Conservation (phyloP, 202 grass and related monocot genomes). For the Setaria viridis region DNA sequence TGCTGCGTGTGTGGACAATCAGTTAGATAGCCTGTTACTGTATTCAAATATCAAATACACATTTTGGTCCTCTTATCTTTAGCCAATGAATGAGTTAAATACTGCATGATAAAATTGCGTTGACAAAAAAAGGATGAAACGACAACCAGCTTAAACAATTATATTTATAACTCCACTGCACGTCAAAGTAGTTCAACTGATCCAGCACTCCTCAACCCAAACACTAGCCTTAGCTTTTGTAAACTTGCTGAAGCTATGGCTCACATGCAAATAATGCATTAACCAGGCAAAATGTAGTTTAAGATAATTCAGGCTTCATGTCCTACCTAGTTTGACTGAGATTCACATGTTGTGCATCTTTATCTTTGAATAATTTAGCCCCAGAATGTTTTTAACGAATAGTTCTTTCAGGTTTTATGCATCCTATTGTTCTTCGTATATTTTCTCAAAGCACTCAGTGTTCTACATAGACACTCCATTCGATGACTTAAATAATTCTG, state of each 20-base stretch:
- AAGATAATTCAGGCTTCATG: not conserved
- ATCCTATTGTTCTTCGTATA: slow-evolving; percentile 11
- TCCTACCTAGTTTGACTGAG: not conserved
- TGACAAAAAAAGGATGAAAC: not conserved
- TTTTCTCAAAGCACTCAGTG: not conserved
- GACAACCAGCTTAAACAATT: not conserved
- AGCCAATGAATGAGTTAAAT: slow-evolving; percentile 31
- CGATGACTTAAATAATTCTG: slow-evolving; percentile 12
- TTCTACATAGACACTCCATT: slow-evolving; percentile 2
- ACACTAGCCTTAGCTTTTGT: not conserved
- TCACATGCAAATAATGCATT: slow-evolving; percentile 25
- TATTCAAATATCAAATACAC: not conserved
- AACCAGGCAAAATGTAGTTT: not conserved
- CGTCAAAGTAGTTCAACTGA: not conserved
- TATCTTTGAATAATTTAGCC: slow-evolving; percentile 6
- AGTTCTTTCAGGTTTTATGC: slow-evolving; percentile 1
- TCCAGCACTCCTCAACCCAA: slow-evolving; percentile 8
- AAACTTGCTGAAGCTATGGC: not conserved
- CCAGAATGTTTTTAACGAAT: not conserved
- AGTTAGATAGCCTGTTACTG: slow-evolving; percentile 5
- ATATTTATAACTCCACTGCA: not conserved
- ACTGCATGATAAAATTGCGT: not conserved
- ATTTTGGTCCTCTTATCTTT: slow-evolving; percentile 9
- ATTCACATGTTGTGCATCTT: slow-evolving; percentile 7
- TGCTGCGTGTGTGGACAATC: not conserved